A percentile compares a stretch with the other conserved stretches of the same genome.
These are phyloP conservation scores for Xerocomus minutiporus DNA, from an alignment of 1,284 basidiomycete species.

Conservation along the genomic window DNA sequence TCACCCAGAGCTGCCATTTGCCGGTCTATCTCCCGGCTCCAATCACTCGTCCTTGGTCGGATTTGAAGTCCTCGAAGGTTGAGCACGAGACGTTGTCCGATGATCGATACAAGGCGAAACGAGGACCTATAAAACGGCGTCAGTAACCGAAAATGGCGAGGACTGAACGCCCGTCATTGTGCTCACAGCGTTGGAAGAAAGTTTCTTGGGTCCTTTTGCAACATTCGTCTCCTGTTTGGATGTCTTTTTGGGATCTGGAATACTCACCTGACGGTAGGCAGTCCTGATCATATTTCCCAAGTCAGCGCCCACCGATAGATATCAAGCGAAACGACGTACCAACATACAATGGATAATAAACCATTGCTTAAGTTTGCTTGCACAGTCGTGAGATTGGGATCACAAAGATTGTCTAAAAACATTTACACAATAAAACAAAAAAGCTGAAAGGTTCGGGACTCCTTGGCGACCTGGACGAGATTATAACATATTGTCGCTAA, in stretches of 20 bases:
- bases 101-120: neutral
- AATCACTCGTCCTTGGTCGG: conserved; percentile 1
- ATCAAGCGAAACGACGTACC: neutral
- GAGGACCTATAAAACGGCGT: neutral
- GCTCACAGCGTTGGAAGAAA: neutral
- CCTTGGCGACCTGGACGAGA: neutral
- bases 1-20: conserved; percentile 9
- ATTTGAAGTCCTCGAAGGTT: conserved; percentile 14
- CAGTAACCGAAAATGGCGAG: neutral
- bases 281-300: neutral
- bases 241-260: neutral
- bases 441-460: neutral
- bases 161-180: neutral
- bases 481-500: neutral
- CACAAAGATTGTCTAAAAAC: neutral
- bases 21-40: conserved; percentile 14
- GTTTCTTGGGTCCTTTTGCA: conserved; percentile 7
- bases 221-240: neutral
- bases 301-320: neutral
- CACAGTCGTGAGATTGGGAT: too few species aligned
- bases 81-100: conserved; percentile 18
- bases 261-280: neutral
- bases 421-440: neutral
- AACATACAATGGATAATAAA: neutral
- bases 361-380: neutral